Evolutionary conservation across 495 filamentous ascomycete species (phyloP), one percentile per base, ranked within the genome.

Genomic region (Penicillium parvum): DNA sequence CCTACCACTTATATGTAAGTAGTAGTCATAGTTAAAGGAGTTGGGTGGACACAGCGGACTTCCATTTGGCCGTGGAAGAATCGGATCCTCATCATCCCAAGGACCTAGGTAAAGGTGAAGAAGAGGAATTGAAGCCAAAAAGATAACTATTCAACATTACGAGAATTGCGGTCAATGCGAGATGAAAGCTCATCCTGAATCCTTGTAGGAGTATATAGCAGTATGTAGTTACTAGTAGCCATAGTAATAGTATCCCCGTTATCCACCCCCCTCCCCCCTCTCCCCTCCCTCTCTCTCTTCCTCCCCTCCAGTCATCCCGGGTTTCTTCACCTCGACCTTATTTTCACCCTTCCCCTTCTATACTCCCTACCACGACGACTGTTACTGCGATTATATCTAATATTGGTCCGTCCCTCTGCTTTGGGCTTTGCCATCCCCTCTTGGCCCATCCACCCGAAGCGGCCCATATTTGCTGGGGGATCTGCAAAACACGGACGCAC

Each of bases 401-500:
- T 23, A 3, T 32, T 17, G 17, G 16, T 23, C 20, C 14, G 28
- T 22, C 16, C 21, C 35, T 20, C 18, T 16, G 38, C 15, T n/a
- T 43, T 25, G 40, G n/a, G n/a, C n/a, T n/a, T n/a, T n/a, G n/a
- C n/a, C n/a, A n/a, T 25, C 3, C 18, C 3, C 35, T 15, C 12
- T n/a, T 33, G 30, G 32, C 32, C 32, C 14, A 34, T 32, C 25
- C 18, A 10, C 14, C 30, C 23, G 7, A 27, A 27, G 25, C 38
- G 19, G 37, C 29, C 40, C 34, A 14, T 27, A 40, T 32, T 37
- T 21, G 15, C 20, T 43, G 44, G 37, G 40, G 33, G 52, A 55
- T 55, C 55, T 52, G 55, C 55, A 55, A 47, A 45, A 33, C 47
- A 45, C 55, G 39, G 29, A 35, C 40, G 40, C 55, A 56, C 52